Base-by-base conservation (phyloP, 2,329 filamentous ascomycete species). In the Triangularia verruculosa region DNA sequence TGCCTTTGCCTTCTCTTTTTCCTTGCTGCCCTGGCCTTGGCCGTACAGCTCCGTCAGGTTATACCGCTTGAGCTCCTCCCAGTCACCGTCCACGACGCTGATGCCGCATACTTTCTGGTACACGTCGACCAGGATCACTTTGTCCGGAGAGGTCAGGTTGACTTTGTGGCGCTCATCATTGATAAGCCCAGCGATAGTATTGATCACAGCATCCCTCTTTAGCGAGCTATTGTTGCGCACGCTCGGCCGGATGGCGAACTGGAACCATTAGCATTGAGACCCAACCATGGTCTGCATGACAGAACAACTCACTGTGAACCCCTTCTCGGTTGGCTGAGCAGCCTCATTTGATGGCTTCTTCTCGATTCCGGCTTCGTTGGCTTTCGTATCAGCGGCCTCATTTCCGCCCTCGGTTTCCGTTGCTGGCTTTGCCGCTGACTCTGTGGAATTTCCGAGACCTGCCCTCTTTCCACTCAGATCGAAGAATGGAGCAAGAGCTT, bases 231-330 rank as follows among this genome's bases (percentile, higher is more conserved):
- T 88, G 71, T 90, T 91, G 61, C 91, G 87, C 66, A 92, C 86
- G 13, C 86, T 89, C n/a, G 89, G 86, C 53, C 91, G 86, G 69
- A 96, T 93, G n/a, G 91, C 91, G 76, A 92, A 95, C 91, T 94
- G 27, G 11, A 56, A 25, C 25, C 15, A 25, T 47, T 22, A 25
- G 28, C 28, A 25, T 60, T 52, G 52, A 59, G 64, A 61, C 7
- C 22, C 66, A 25, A 53, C 56, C 7, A 11, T 12, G 20, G 24
- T n/a, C 11, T 22, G 55, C 57, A 52, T 1, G 9, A 17, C 43
- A 51, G 22, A 39, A 15, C 6, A n/a, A 75, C 81, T 73, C 74
- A 85, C 83, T 67, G 82, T 69, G 58, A 66, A 67, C 3, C 60
- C 52, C 43, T 68, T 66, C 15, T 55, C 55, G 2, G 30, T 20